Evolutionary conservation across 352 stramenopile genomes (phyloP).

Genomic region (Pythium dissotocum): DNA sequence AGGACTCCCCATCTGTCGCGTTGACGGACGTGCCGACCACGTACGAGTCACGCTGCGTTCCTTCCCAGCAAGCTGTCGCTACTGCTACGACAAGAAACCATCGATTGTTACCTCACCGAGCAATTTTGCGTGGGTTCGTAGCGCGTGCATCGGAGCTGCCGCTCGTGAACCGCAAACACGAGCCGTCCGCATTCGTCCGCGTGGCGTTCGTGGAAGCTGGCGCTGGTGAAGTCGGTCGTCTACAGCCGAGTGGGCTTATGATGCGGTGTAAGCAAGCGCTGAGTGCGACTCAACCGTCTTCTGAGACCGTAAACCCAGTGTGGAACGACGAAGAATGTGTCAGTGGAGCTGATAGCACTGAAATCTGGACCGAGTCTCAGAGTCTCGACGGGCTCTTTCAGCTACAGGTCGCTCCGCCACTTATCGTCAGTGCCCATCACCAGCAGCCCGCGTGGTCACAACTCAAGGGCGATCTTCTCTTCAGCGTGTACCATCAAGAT

Average conservation of each 20-base stretch:
- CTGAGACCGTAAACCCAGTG: constrained; percentile 33
- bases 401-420: constrained; percentile 46
- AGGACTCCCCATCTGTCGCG: constrained; percentile 37
- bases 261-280: constrained; percentile 67
- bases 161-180: constrained; percentile 12
- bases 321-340: constrained; percentile 42
- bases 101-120: constrained; percentile 28
- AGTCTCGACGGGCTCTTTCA: constrained; percentile 36
- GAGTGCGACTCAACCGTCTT: constrained; percentile 34
- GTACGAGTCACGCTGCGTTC: constrained; percentile 23
- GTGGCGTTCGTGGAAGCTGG: constrained; percentile 54
- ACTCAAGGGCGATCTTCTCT: constrained; percentile 59
- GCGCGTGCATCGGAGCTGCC: constrained; percentile 43
- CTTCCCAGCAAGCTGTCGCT: background rate
- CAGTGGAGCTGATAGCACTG: constrained; percentile 3
- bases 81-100: background rate
- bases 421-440: constrained; percentile 1
- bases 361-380: background rate
- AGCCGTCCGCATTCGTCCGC: constrained; percentile 45
- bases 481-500: constrained; percentile 52
- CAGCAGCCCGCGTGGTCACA: constrained; percentile 44
- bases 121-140: constrained; percentile 47
- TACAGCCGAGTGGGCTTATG: constrained; percentile 38
- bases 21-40: constrained; percentile 49
- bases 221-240: background rate